Evolutionary conservation across 352 stramenopile species (phyloP).

Genomic region (Phytophthora brassicae): DNA sequence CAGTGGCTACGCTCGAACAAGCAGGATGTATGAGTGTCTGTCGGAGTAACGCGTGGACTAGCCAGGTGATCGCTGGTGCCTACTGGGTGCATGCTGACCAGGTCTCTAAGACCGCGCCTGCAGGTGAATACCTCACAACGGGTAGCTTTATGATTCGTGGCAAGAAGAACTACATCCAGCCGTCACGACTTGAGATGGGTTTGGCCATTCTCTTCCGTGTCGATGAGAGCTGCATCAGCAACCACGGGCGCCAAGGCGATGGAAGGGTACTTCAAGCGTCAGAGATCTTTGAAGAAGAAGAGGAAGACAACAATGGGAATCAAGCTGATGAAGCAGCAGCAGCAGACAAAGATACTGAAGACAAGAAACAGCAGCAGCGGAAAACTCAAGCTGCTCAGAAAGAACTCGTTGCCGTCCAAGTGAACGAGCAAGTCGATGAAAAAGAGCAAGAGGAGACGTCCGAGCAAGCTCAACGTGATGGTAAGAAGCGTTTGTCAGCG

Average conservation of each 20-base stretch:
- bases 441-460: constrained; percentile 10
- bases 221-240: constrained; percentile 79
- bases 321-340: neutral
- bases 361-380: neutral
- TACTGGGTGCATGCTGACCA: constrained; percentile 99
- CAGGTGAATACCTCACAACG: constrained; percentile 96
- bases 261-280: constrained; percentile 17
- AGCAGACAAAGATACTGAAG: neutral
- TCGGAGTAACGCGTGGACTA: constrained; percentile 94
- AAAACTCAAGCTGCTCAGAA: constrained; percentile 8
- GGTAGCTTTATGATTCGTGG: constrained; percentile 97
- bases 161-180: constrained; percentile 94
- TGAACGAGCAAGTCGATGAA: constrained; percentile 18
- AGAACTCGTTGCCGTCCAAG: constrained; percentile 5
- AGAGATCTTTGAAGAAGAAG: constrained; percentile 17
- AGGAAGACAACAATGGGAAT: constrained; percentile 8
- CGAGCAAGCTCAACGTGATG: constrained; percentile 30
- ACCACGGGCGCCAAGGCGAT: constrained; percentile 43
- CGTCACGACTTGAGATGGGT: constrained; percentile 89
- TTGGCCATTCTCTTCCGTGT: constrained; percentile 91
- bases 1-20: constrained; percentile 91
- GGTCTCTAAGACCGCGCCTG: constrained; percentile 96
- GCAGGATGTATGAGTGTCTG: constrained; percentile 96
- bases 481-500: constrained; percentile 62
- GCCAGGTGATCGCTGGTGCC: constrained; percentile 94